Evolutionary conservation across 495 filamentous ascomycete species (phyloP).

Genomic region (Penicillium longicatenatum): DNA sequence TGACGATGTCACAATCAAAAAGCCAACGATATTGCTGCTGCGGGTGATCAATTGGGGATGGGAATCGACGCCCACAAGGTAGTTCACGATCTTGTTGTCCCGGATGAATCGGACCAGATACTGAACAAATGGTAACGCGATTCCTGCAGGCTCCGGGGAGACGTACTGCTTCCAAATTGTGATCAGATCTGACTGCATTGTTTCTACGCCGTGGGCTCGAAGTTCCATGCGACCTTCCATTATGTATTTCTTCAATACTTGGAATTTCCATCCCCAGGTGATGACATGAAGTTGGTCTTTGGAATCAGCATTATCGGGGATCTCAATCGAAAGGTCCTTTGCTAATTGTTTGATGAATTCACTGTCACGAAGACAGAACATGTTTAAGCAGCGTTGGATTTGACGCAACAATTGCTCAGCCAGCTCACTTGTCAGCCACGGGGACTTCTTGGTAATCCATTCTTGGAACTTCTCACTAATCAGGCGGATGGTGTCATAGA

Average conservation of each 20-base stretch:
- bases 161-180: slow-evolving; percentile 57
- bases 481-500: slow-evolving; percentile 32
- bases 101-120: slow-evolving; percentile 69
- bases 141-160: slow-evolving; percentile 35
- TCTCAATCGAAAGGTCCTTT: slow-evolving; percentile 37
- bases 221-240: slow-evolving; percentile 87
- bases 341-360: slow-evolving; percentile 34
- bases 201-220: slow-evolving; percentile 69
- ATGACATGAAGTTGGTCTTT: slow-evolving; percentile 48
- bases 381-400: slow-evolving; percentile 28
- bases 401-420: slow-evolving; percentile 34
- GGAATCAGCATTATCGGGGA: slow-evolving; percentile 35
- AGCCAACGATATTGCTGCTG: slow-evolving; percentile 82
- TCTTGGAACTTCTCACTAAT: slow-evolving; percentile 38
- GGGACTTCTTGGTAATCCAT: slow-evolving; percentile 41
- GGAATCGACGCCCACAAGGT: slow-evolving; percentile 87
- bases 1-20: slow-evolving; percentile 77
- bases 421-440: slow-evolving; percentile 39
- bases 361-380: slow-evolving; percentile 24
- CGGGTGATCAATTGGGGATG: slow-evolving; percentile 86
- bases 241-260: slow-evolving; percentile 67
- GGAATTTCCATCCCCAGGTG: slow-evolving; percentile 68
- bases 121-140: slow-evolving; percentile 55
- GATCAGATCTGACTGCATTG: slow-evolving; percentile 74
- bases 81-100: slow-evolving; percentile 69